Evolutionary conservation across 1,284 basidiomycete species (phyloP).

Genomic region (Puccinia polysora): DNA sequence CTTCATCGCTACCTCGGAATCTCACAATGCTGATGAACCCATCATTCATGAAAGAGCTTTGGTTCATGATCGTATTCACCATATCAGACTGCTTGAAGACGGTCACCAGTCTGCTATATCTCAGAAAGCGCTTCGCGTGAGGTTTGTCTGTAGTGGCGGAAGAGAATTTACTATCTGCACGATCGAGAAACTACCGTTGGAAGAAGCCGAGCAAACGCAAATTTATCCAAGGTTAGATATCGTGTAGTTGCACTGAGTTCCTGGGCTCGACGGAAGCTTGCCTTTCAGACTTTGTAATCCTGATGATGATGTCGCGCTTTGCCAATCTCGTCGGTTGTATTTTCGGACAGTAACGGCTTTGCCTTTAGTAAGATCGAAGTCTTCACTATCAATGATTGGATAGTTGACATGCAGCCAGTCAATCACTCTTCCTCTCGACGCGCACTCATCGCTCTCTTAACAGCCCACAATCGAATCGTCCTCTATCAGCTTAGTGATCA

Average conservation of each 20-base stretch:
- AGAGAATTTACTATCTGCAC: conserved; percentile 2
- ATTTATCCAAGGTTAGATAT: background rate
- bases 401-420: conserved; percentile 9
- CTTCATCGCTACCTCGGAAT: background rate
- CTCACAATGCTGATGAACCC: background rate
- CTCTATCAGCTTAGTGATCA: background rate
- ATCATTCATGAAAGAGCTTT: background rate
- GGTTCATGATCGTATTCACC: conserved; percentile 9
- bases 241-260: too few relatives aligned
- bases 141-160: background rate
- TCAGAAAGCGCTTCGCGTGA: background rate
- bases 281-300: too few relatives aligned
- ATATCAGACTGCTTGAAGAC: background rate
- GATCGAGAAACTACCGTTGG: background rate
- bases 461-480: conserved; percentile 8
- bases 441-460: background rate
- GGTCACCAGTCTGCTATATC: background rate
- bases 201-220: background rate
- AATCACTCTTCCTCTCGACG: background rate
- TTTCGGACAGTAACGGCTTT: background rate
- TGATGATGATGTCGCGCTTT: conserved; percentile 6
- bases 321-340: background rate
- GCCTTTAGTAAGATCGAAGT: background rate
- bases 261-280: too few relatives aligned
- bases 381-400: conserved; percentile 15